phyloP scores from a whole-genome alignment of 176 grass and related monocot genomes.

The Chloris gayana region DNA sequence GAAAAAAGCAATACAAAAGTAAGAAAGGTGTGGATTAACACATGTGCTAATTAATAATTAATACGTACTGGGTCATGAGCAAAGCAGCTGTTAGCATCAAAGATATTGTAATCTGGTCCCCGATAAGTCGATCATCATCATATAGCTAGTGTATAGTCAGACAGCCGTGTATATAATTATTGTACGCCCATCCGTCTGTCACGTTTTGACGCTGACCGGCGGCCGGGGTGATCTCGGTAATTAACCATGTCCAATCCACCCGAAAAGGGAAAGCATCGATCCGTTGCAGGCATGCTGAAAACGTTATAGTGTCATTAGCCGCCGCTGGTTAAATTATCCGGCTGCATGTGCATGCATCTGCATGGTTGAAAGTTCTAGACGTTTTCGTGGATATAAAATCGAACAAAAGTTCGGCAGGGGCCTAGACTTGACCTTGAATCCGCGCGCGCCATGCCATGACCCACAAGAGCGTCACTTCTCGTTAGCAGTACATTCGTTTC shows the following conservation, averaged over 20 bases:
- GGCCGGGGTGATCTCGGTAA: neutral
- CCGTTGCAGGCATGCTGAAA: neutral
- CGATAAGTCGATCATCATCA: neutral
- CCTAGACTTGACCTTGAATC: conserved; percentile 4
- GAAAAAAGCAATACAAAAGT: neutral
- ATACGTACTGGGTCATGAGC: neutral
- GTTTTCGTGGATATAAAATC: neutral
- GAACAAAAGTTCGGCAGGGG: neutral
- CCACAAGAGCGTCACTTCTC: neutral
- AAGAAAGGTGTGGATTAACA: neutral
- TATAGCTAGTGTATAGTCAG: too few species aligned
- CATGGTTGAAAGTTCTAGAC: neutral
- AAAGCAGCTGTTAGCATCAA: neutral
- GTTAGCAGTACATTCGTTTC: neutral
- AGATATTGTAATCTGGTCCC: neutral
- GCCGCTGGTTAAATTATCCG: neutral
- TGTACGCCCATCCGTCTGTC: neutral
- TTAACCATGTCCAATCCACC: neutral
- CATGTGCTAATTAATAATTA: neutral
- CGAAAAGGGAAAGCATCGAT: neutral
- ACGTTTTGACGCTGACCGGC: neutral
- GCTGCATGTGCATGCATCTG: neutral
- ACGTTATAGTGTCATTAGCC: neutral
- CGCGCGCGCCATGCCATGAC: neutral
- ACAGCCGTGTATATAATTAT: neutral